These are phyloP conservation scores for Fragosphaeria purpurea DNA, from an alignment of 2,329 filamentous ascomycete species.

Conservation along the genomic window DNA sequence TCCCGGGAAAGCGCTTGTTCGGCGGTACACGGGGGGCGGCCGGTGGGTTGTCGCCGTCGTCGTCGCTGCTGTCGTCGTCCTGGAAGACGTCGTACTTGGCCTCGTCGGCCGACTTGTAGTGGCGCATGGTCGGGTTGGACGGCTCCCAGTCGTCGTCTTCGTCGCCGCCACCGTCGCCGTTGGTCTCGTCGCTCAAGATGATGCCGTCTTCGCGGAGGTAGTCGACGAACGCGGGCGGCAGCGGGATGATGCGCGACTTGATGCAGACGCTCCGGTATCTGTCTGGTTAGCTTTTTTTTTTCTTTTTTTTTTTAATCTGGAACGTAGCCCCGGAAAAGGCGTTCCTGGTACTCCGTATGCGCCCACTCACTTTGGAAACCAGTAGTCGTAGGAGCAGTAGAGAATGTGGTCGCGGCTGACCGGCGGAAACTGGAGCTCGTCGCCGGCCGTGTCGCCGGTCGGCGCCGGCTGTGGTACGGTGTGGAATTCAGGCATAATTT, in stretches of 20 bases:
- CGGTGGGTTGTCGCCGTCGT: constrained; percentile 40
- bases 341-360: background rate
- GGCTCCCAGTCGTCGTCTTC: constrained; percentile 49
- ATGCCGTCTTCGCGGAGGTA: constrained; percentile 93
- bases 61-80: constrained; percentile 30
- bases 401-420: constrained; percentile 79
- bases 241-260: constrained; percentile 73
- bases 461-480: constrained; percentile 10
- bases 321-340: too few species aligned
- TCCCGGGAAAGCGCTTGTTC: constrained; percentile 53
- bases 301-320: constrained; percentile 7
- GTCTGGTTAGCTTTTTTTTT: background rate
- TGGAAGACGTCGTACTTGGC: constrained; percentile 19
- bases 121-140: constrained; percentile 18
- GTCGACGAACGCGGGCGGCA: constrained; percentile 64
- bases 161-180: constrained; percentile 1
- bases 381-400: constrained; percentile 87
- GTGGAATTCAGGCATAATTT: constrained; percentile 22
- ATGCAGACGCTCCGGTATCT: constrained; percentile 74
- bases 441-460: constrained; percentile 3
- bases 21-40: constrained; percentile 29
- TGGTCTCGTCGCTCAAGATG: constrained; percentile 61
- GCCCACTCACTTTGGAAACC: constrained; percentile 62
- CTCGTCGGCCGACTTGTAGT: constrained; percentile 29
- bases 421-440: constrained; percentile 61